Evolutionary conservation across 2,329 filamentous ascomycete genomes (phyloP), one percentile per base, ranked within the genome.

Genomic region (Trichoderma harzianum): DNA sequence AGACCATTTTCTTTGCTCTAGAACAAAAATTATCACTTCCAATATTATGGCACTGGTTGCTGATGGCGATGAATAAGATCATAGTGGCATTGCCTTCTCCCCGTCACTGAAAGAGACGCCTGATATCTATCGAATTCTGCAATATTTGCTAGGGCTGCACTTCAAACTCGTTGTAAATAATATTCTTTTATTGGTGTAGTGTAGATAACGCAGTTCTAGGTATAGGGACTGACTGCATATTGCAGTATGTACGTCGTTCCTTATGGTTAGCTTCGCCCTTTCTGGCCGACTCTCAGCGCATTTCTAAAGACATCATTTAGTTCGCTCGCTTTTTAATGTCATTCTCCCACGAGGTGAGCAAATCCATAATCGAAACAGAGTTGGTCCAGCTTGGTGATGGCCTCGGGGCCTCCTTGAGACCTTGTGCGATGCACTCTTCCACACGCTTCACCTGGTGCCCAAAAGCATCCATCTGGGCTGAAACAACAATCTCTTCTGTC

Each of bases 341-440:
- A 3, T 55, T 58, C 69, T 78, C 76, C 77, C 77, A 78, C 62
- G 77, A 75, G 0, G 75, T 77, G 64, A 78, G 58, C 21, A 78
- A 30, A 2, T 70, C 73, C 77, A 78, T 78, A 51, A 78, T 78
- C 58, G 76, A 76, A 12, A 78, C 64, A 5, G 76, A 78, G 53
- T 77, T 72, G 14, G 68, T 55, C 74, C 76, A 76, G 28, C 62
- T 77, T 3, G 77, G 76, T 34, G 77, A 76, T 1, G 77, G 77
- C 7, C 76, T 72, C 16, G 71, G 30, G 7, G 74, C 74, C 65
- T 78, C 74, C 53, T 73, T 76, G 10, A 70, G 30, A 3, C 76
- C 73, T 4, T 71, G 68, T 0, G 72, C 69, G 5, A 78, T 14
- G 32, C 73, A 76, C 14, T 76, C 74, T 63, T 78, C 76, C 5